Evolutionary conservation across 768 basidiomycete species (phyloP).

Genomic region (Leccinellum rugosiceps): DNA sequence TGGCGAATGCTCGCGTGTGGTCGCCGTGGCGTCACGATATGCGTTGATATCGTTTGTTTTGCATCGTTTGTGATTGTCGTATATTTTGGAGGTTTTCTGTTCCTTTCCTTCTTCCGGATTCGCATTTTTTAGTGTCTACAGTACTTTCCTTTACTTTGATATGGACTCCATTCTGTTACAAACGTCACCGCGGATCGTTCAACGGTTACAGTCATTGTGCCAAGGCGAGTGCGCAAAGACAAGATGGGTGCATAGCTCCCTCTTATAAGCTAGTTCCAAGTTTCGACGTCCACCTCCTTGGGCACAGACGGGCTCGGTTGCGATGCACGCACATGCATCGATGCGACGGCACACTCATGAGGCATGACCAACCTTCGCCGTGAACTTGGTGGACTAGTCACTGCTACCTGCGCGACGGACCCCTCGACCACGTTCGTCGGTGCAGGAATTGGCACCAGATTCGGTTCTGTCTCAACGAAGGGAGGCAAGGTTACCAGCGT

Average conservation of each 20-base stretch:
- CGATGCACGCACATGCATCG: no score
- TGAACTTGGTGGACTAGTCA: constrained; percentile 6
- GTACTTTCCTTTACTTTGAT: no score
- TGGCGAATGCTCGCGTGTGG: constrained; percentile 19
- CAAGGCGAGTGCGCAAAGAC: constrained; percentile 26
- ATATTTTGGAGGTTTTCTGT: no score
- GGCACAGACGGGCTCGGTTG: no score
- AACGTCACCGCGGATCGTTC: no score
- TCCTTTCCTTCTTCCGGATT: no score
- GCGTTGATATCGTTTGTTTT: not conserved
- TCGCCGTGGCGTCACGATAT: constrained; percentile 1
- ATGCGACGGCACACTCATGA: no score
- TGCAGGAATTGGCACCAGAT: not conserved
- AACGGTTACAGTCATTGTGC: no score
- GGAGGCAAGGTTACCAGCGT: constrained; percentile 23
- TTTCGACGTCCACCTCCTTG: no score
- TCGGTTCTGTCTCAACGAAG: not conserved
- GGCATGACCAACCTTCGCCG: constrained; percentile 4
- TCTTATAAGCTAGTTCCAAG: not conserved
- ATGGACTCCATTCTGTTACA: no score
- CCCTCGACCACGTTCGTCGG: not conserved
- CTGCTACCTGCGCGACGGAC: not conserved
- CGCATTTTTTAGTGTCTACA: no score
- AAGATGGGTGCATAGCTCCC: constrained; percentile 13
- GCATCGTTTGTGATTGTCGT: no score